A percentile compares a stretch with the other conserved stretches of the same genome.
These are phyloP conservation scores for Acidiella bohemica DNA, from an alignment of 495 filamentous ascomycete species.

Conservation along the genomic window DNA sequence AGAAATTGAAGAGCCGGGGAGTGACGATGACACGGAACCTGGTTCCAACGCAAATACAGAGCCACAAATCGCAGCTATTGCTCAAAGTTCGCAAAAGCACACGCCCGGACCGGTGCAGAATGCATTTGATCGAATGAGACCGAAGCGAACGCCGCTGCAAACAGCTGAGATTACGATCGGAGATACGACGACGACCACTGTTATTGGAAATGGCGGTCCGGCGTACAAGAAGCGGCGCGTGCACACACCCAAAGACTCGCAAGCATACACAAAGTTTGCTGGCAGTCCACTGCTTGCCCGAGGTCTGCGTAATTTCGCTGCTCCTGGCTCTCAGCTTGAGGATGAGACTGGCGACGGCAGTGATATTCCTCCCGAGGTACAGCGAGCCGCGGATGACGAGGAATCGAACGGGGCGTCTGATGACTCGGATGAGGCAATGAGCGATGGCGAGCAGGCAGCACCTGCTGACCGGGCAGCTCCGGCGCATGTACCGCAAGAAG, in stretches of 20 bases:
- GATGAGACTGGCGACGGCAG: conserved; percentile 10
- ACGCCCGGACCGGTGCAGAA: conserved; percentile 42
- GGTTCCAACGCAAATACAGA: no score
- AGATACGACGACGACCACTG: conserved; percentile 53
- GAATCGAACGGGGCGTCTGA: conserved; percentile 15
- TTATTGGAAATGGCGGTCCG: conserved; percentile 39
- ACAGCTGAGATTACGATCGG: conserved; percentile 84
- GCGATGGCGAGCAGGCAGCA: no score
- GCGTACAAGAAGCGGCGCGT: conserved; percentile 31
- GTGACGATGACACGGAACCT: no score
- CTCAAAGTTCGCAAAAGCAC: conserved; percentile 17
- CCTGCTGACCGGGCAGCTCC: no score
- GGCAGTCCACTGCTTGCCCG: conserved; percentile 45
- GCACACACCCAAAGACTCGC: conserved; percentile 20
- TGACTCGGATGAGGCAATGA: conserved; percentile 12
- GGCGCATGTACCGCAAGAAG: no score
- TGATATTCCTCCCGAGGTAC: no score
- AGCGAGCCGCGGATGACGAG: conserved; percentile 10
- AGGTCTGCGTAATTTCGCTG: conserved; percentile 59
- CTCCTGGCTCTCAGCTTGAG: conserved; percentile 43
- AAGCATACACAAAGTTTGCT: conserved; percentile 9
- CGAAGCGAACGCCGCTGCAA: conserved; percentile 51
- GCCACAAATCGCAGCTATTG: conserved; percentile 11
- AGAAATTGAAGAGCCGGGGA: no score
- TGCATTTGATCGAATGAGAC: conserved; percentile 54